Evolutionary conservation across 345 rosid genomes (phyloP).

Genomic region (Eucalyptus paniculata): DNA sequence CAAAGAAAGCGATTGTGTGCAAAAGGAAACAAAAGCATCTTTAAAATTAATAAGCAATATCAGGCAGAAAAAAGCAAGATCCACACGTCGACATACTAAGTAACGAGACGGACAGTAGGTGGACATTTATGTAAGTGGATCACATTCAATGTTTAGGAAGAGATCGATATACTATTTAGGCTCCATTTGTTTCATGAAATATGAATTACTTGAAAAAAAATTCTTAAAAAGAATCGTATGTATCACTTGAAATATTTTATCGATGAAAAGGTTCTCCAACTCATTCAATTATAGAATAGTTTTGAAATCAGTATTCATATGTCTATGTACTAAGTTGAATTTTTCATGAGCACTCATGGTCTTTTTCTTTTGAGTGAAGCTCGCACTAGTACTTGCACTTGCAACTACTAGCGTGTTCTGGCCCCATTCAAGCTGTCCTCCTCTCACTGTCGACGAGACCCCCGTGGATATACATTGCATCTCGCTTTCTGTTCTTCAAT

Average conservation of each 20-base stretch:
- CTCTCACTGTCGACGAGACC: constrained; percentile 1
- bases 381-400: constrained; percentile 12
- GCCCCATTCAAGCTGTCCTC: constrained; percentile 50
- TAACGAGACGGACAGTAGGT: not conserved
- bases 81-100: not conserved
- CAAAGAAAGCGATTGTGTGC: constrained; percentile 15
- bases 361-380: not conserved
- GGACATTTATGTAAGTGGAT: not conserved
- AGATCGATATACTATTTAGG: not conserved
- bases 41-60: not conserved
- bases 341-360: constrained; percentile 7
- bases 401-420: constrained; percentile 14
- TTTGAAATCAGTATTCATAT: not conserved
- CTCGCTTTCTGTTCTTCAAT: constrained; percentile 4
- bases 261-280: not conserved
- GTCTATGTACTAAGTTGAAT: not conserved
- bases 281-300: not conserved
- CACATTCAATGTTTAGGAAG: not conserved
- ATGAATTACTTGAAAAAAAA: fast-evolving
- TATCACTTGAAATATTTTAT: not conserved
- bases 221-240: fast-evolving
- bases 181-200: fast-evolving
- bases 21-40: constrained; percentile 3
- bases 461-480: constrained; percentile 39
- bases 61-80: not conserved